These are phyloP conservation scores for Pythium scleroteichum DNA, from an alignment of 352 stramenopile species.

Conservation along the genomic window DNA sequence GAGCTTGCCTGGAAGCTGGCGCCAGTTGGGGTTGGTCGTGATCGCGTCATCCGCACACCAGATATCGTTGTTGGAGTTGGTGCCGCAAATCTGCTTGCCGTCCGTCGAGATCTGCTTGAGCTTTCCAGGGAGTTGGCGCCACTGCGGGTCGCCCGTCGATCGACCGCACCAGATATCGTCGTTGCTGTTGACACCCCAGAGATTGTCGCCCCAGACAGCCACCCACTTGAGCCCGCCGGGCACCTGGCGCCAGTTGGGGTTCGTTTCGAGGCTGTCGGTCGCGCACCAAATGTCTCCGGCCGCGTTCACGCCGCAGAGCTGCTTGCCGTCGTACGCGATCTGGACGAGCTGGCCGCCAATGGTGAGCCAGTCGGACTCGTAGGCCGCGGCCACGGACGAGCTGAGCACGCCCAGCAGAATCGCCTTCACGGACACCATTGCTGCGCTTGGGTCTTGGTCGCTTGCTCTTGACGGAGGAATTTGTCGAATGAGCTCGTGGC, in stretches of 20 bases:
- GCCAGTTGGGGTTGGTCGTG: slow-evolving; percentile 31
- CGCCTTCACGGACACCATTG: slow-evolving; percentile 17
- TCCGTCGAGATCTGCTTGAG: slow-evolving; percentile 35
- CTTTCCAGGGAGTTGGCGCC: slow-evolving; percentile 16
- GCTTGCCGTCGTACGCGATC: slow-evolving; percentile 33
- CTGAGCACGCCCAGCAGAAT: slow-evolving; percentile 16
- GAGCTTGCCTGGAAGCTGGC: slow-evolving; percentile 29
- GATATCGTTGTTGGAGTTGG: slow-evolving; percentile 26
- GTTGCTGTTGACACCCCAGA: slow-evolving; percentile 28
- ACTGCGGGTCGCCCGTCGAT: slow-evolving; percentile 11
- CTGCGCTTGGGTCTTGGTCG: background rate
- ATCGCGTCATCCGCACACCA: slow-evolving; percentile 29
- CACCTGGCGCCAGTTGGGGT: slow-evolving; percentile 14
- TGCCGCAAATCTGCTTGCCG: slow-evolving; percentile 36
- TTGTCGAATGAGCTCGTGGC: slow-evolving; percentile 4
- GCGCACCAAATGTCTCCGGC: slow-evolving; percentile 30
- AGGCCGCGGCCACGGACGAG: background rate
- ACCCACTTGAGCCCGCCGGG: slow-evolving; percentile 19
- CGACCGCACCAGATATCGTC: slow-evolving; percentile 25
- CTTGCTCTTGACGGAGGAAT: background rate
- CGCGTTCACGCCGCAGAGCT: slow-evolving; percentile 32
- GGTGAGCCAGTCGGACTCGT: slow-evolving; percentile 21
- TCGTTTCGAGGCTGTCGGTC: slow-evolving; percentile 18
- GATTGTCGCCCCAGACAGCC: slow-evolving; percentile 27
- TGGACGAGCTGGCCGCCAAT: slow-evolving; percentile 27